These are phyloP conservation scores for Candida sojae DNA, from an alignment of 1,139 yeast species.

Conservation along the genomic window DNA sequence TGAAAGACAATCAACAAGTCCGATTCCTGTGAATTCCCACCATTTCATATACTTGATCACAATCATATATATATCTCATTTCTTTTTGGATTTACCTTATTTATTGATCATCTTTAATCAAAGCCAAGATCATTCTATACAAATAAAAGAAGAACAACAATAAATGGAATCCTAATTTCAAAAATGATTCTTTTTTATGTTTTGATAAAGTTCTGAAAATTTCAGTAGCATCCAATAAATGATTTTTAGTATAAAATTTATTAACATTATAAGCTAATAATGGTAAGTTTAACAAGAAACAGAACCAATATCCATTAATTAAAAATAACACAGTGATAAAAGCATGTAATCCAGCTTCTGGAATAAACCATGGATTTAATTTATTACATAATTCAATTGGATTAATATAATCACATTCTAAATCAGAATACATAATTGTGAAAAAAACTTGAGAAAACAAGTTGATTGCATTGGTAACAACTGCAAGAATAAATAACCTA, in stretches of 20 bases:
- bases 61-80: no score
- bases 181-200: constrained; percentile 89
- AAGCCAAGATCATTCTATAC: constrained; percentile 95
- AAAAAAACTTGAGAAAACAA: constrained; percentile 89
- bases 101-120: constrained; percentile 63
- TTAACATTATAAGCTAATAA: constrained; percentile 79
- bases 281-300: constrained; percentile 84
- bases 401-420: constrained; percentile 93
- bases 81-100: background rate
- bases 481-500: constrained; percentile 82
- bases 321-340: constrained; percentile 70
- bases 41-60: background rate
- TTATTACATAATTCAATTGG: constrained; percentile 96
- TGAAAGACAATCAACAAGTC: no score
- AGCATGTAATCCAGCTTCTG: constrained; percentile 88
- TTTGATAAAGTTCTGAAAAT: constrained; percentile 91
- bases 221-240: constrained; percentile 95
- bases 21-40: background rate
- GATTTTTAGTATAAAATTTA: constrained; percentile 74
- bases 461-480: constrained; percentile 80
- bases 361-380: constrained; percentile 84
- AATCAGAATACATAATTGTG: constrained; percentile 90
- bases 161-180: constrained; percentile 89
- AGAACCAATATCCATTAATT: constrained; percentile 91
- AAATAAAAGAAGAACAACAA: constrained; percentile 93